phyloP scores from a whole-genome alignment of 129 eudicot species.

The Centaurea solstitialis region DNA sequence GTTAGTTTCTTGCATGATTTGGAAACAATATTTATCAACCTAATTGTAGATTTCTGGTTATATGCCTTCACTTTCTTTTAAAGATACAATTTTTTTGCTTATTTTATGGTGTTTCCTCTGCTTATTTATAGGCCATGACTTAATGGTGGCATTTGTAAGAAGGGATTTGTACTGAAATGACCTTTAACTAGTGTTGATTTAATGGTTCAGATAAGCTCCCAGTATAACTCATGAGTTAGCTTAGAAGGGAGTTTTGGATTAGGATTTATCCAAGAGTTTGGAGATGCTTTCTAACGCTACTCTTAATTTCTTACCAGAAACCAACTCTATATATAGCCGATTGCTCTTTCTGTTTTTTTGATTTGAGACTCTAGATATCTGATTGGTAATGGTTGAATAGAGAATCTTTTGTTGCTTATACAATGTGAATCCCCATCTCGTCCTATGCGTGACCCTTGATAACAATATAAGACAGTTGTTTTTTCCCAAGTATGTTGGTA shows the following conservation, averaged over 20 bases:
- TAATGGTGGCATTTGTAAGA: too few relatives aligned
- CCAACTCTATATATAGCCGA: not conserved
- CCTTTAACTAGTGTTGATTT: too few relatives aligned
- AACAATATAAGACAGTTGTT: not conserved
- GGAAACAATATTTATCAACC: not conserved
- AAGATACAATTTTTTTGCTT: not conserved
- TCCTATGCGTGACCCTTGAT: not conserved
- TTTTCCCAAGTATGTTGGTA: not conserved
- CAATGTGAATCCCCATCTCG: not conserved
- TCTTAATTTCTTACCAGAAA: too few relatives aligned
- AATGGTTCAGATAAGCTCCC: too few relatives aligned
- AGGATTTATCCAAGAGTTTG: too few relatives aligned
- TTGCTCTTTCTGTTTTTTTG: not conserved
- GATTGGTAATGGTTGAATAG: not conserved
- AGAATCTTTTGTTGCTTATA: not conserved
- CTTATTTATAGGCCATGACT: not conserved
- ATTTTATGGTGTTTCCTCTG: not conserved
- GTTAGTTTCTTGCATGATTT: not conserved
- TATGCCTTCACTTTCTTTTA: not conserved
- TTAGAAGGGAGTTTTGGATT: too few relatives aligned
- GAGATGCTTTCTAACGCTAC: too few relatives aligned
- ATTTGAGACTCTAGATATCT: not conserved
- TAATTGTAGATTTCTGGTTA: not conserved
- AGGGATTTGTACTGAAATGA: too few relatives aligned
- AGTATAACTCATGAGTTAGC: too few relatives aligned